A percentile compares a stretch with the other conserved stretches of the same genome.
Conservation (phyloP, 768 basidiomycete species). For the Coprinopsis strossmayeri region DNA sequence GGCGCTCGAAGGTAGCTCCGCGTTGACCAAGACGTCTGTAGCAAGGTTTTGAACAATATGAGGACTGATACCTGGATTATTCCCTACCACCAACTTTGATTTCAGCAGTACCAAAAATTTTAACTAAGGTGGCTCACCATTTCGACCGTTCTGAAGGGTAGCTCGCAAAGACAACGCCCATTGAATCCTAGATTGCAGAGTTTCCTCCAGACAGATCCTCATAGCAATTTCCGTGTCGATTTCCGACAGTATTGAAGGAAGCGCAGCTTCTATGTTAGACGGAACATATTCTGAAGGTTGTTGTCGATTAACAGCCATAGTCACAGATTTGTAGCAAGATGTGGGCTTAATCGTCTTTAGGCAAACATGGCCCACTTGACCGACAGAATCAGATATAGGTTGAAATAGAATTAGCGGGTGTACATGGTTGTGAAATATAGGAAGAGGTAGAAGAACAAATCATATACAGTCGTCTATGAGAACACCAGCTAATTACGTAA, state of each 20-base stretch:
- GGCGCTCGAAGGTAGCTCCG: constrained; percentile 33
- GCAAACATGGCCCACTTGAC: background rate
- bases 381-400: background rate
- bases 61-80: constrained; percentile 13
- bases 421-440: background rate
- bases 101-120: no score
- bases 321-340: no score
- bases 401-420: background rate
- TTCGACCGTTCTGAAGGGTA: constrained; percentile 25
- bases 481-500: background rate
- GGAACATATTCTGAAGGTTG: no score
- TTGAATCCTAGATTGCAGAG: constrained; percentile 37
- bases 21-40: constrained; percentile 30
- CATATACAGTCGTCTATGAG: background rate
- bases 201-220: constrained; percentile 32
- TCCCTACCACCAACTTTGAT: no score
- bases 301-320: no score
- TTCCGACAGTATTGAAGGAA: constrained; percentile 27
- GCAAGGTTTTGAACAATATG: constrained; percentile 32
- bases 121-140: no score
- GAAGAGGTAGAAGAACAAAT: background rate
- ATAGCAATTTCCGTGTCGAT: constrained; percentile 43
- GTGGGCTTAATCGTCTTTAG: no score
- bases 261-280: no score
- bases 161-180: constrained; percentile 42